These are phyloP conservation scores for Ceratocystis lukuohia DNA, from an alignment of 2,329 filamentous ascomycete genomes.

Conservation along the genomic window DNA sequence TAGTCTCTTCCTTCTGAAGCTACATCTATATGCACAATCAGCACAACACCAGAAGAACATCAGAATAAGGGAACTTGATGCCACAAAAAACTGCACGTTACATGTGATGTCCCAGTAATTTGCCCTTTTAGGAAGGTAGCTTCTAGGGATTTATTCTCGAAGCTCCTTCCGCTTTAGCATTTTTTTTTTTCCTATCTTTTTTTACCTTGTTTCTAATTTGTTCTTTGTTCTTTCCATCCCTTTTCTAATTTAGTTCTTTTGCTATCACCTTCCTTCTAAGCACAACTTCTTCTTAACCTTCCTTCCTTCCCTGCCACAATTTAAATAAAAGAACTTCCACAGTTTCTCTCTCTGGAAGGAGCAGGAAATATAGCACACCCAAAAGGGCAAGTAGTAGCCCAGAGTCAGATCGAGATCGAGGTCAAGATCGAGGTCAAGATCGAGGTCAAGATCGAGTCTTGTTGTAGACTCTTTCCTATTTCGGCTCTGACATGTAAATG, in stretches of 20 bases:
- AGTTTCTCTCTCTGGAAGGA: too few relatives aligned
- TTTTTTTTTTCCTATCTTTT: neutral
- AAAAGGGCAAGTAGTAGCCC: neutral
- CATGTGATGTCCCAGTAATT: neutral
- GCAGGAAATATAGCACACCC: too few relatives aligned
- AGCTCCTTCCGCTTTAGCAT: neutral
- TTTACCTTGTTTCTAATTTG: neutral
- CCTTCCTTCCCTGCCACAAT: too few relatives aligned
- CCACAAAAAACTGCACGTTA: neutral
- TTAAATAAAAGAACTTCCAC: too few relatives aligned
- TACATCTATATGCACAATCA: neutral
- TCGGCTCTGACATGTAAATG: neutral
- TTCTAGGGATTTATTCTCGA: neutral
- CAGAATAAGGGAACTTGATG: neutral
- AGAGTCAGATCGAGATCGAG: neutral
- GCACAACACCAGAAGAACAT: neutral
- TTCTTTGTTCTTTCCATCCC: neutral
- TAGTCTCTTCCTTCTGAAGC: neutral
- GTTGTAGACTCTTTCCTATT: neutral
- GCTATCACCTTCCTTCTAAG: neutral
- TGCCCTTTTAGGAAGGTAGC: constrained; percentile 5
- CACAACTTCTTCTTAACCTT: too few relatives aligned
- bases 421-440: too few relatives aligned
- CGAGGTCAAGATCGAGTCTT: neutral
- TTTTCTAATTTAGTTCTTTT: neutral